These are phyloP conservation scores for Sarocladium strictum DNA, from an alignment of 2,329 filamentous ascomycete genomes.

Conservation along the genomic window DNA sequence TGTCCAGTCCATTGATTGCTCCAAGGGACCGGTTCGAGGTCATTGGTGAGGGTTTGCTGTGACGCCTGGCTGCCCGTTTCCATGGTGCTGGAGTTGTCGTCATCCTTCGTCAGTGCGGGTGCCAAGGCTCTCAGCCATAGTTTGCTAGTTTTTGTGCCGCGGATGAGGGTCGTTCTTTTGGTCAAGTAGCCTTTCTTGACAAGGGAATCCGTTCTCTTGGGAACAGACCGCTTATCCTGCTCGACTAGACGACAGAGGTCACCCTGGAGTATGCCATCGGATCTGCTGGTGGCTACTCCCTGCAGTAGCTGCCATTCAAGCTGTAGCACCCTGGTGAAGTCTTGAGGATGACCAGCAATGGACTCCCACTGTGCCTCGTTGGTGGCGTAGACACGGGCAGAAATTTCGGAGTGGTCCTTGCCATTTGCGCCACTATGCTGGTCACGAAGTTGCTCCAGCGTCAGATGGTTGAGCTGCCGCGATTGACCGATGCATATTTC, in stretches of 20 bases:
- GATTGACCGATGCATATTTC: conserved; percentile 30
- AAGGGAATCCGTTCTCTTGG: conserved; percentile 53
- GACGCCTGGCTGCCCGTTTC: conserved; percentile 32
- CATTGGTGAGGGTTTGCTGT: conserved; percentile 31
- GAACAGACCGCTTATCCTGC: conserved; percentile 59
- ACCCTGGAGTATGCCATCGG: conserved; percentile 53
- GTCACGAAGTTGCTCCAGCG: conserved; percentile 26
- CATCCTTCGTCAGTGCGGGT: conserved; percentile 34
- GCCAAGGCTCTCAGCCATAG: conserved; percentile 54
- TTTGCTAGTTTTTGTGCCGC: conserved; percentile 56
- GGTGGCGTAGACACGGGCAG: conserved; percentile 38
- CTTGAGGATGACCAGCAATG: conserved; percentile 52
- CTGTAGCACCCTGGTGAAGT: conserved; percentile 51
- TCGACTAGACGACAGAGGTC: conserved; percentile 51
- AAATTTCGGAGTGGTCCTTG: not conserved
- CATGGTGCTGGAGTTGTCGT: conserved; percentile 18
- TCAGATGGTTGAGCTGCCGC: conserved; percentile 31
- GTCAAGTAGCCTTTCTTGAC: conserved; percentile 56
- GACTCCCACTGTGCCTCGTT: conserved; percentile 54
- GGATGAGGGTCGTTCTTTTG: conserved; percentile 53
- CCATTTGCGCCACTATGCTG: conserved; percentile 12
- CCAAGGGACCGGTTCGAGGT: conserved; percentile 51
- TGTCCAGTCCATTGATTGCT: conserved; percentile 49
- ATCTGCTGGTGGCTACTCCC: conserved; percentile 49
- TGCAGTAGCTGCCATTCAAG: conserved; percentile 55